A percentile compares a stretch with the other conserved stretches of the same genome.
phyloP scores from a whole-genome alignment of 768 basidiomycete species.

The Mrakia gelida region DNA sequence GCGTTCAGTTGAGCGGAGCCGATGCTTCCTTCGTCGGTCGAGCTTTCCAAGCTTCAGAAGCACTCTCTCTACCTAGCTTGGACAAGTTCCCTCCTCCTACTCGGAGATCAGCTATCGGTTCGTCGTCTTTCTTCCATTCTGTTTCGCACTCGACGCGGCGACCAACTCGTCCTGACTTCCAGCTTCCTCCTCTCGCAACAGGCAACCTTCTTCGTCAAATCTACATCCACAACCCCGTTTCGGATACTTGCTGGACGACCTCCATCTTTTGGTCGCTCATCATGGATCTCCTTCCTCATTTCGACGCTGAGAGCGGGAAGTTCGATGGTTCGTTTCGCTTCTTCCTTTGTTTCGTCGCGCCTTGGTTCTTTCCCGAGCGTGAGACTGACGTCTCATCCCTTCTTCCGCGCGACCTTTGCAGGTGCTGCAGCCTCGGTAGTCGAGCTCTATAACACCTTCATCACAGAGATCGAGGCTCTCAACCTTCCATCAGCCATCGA shows the following conservation, averaged over 20 bases:
- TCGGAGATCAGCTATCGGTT: constrained; percentile 61
- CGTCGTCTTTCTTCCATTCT: constrained; percentile 32
- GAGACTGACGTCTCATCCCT: background rate
- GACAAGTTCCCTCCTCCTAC: constrained; percentile 42
- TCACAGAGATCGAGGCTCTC: constrained; percentile 58
- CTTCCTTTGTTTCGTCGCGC: constrained; percentile 17
- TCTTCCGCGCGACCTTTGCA: constrained; percentile 45
- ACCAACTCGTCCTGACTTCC: too few relatives aligned
- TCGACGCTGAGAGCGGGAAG: constrained; percentile 43
- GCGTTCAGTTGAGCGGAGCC: constrained; percentile 11
- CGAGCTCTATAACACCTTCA: constrained; percentile 62
- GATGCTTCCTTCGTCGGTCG: constrained; percentile 52
- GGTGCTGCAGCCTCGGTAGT: constrained; percentile 53
- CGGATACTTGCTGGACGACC: constrained; percentile 64
- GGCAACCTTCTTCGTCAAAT: constrained; percentile 67
- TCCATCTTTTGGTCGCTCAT: constrained; percentile 71
- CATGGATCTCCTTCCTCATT: constrained; percentile 61
- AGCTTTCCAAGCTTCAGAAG: constrained; percentile 57
- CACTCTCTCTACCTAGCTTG: constrained; percentile 37
- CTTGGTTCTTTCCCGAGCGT: constrained; percentile 10
- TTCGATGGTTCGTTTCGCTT: constrained; percentile 17
- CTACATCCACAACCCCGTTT: constrained; percentile 58
- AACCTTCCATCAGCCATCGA: constrained; percentile 61
- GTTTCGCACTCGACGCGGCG: too few relatives aligned
- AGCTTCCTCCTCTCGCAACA: constrained; percentile 38